Base-by-base conservation (phyloP, 1,284 basidiomycete species). In the Naganishia cerealis region DNA sequence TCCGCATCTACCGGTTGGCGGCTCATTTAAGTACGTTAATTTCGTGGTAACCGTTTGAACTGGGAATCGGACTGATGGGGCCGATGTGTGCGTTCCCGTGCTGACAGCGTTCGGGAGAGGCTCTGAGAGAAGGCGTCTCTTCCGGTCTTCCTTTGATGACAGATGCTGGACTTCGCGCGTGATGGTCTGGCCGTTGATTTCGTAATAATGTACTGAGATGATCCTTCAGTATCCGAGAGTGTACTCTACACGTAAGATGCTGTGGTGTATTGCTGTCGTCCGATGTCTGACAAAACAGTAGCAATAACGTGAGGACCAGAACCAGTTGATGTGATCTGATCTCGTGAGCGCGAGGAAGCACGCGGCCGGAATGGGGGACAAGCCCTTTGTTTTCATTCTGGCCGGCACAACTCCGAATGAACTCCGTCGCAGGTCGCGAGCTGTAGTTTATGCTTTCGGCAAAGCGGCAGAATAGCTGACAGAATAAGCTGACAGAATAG, bases 1-100 rank as follows among this genome's bases (percentile, higher is more conserved):
- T 63, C 61, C 7, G 61, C 50, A 12, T 63, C 61, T 15, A 63
- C 52, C 24, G 48, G 50, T 63, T 50, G 36, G 24, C 52, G 61
- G 39, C 38, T 53, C 61, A 63, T 63, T 9, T 3, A 16, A 1
- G 12, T n/a, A 15, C 18, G 15, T 18, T 50, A 9, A 1, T n/a
- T 50, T 50, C 7, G n/a, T 50, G 13, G 5, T 24, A 3, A 50
- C 29, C 29, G 7, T 50, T 24, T 2, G 46, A 46, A 50, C 5
- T 50, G 46, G 21, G 21, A 50, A 21, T 24, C n/a, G 15, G 21
- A 24, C 13, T 50, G 46, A 50, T 24, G n/a, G 46, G 24, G n/a
- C 9, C 46, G n/a, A 50, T 24, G 1, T 3, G 3, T 15, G 15
- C 9, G n/a, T 2, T 21, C 2, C 5, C 21, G 13, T 21, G n/a